phyloP scores from a whole-genome alignment of 1,284 basidiomycete genomes.

The Phellopilus nigrolimitatus region DNA sequence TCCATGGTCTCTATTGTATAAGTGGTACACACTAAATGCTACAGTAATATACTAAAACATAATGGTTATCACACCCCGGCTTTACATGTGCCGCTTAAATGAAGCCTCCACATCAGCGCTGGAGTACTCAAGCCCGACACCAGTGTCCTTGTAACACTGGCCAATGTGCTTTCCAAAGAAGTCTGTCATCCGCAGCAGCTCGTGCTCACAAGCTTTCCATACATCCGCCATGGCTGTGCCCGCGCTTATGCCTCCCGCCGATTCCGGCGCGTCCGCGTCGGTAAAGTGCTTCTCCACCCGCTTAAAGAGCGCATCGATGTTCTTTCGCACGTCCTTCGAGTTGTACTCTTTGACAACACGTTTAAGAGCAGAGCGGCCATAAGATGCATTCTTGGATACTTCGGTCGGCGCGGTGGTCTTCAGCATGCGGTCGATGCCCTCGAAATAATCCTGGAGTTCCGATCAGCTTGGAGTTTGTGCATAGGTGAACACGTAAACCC shows the following conservation, averaged over 20 bases:
- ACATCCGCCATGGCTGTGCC: constrained; percentile 76
- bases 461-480: neutral
- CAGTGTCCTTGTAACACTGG: constrained; percentile 73
- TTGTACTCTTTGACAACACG: constrained; percentile 85
- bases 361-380: constrained; percentile 75
- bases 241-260: constrained; percentile 45
- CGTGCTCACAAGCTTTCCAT: constrained; percentile 85
- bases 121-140: constrained; percentile 70
- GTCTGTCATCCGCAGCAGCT: constrained; percentile 69
- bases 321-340: constrained; percentile 83
- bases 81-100: constrained; percentile 68
- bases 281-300: constrained; percentile 96
- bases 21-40: constrained; percentile 12
- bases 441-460: constrained; percentile 80
- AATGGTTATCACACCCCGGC: constrained; percentile 11
- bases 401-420: constrained; percentile 80
- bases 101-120: constrained; percentile 71
- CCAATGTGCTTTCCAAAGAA: constrained; percentile 63
- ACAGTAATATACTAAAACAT: constrained; percentile 16
- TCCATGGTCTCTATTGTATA: constrained; percentile 1
- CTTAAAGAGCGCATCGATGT: constrained; percentile 82
- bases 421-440: constrained; percentile 83
- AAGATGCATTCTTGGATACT: constrained; percentile 72
- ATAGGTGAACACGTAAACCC: constrained; percentile 29
- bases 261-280: constrained; percentile 70